Conservation (phyloP, 163 green algal genomes). For the Coccomyxa subellipsoidea region DNA sequence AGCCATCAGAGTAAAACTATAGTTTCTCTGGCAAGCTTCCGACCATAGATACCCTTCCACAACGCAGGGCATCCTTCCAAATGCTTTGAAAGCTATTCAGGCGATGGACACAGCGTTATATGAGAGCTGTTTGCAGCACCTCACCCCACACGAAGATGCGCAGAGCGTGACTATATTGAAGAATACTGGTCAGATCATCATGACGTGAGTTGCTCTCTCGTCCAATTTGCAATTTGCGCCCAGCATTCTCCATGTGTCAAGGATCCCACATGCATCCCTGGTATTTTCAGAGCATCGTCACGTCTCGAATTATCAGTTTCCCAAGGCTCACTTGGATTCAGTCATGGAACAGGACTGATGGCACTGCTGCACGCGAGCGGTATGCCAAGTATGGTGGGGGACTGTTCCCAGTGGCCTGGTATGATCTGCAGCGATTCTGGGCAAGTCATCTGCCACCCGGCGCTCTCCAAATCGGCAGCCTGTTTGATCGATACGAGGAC, state of each 20-base stretch:
- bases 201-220: not conserved
- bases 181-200: not conserved
- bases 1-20: no score
- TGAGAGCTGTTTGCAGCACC: not conserved
- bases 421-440: conserved; percentile 5
- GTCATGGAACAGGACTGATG: conserved; percentile 1
- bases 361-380: not conserved
- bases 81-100: conserved; percentile 1
- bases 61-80: not conserved
- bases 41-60: not conserved
- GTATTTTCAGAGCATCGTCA: no score
- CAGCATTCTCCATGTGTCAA: no score
- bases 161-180: no score
- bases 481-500: conserved; percentile 2
- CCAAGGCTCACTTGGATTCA: no score
- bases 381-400: conserved; percentile 6
- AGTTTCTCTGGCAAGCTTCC: not conserved
- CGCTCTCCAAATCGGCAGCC: not conserved
- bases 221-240: not conserved
- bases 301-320: no score
- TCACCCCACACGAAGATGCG: not conserved
- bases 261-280: no score
- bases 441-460: not conserved
- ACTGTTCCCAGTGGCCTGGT: conserved; percentile 9
- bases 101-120: not conserved